These are phyloP conservation scores for Kalmusia sp. DNA, from an alignment of 2,329 filamentous ascomycete genomes.

Conservation along the genomic window DNA sequence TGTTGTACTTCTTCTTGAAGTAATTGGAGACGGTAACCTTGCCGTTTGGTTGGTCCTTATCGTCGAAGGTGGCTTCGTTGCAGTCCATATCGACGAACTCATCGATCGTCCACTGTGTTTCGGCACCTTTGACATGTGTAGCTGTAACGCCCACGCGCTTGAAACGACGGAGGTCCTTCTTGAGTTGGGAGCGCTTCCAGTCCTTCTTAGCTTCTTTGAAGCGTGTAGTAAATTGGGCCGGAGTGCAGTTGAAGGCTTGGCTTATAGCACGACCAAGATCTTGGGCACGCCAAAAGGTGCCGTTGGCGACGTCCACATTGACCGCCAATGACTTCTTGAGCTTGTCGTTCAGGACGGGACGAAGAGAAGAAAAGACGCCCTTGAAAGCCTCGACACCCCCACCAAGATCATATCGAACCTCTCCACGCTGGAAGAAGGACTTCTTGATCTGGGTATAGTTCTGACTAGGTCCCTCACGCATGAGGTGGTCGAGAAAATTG, in stretches of 20 bases:
- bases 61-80: conserved; percentile 53
- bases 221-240: conserved; percentile 34
- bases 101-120: conserved; percentile 59
- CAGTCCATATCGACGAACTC: conserved; percentile 54
- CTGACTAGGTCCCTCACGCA: conserved; percentile 79
- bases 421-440: conserved; percentile 74
- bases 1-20: conserved; percentile 60
- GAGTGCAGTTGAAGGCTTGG: conserved; percentile 36
- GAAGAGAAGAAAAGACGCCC: conserved; percentile 86
- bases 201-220: conserved; percentile 29
- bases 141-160: conserved; percentile 51
- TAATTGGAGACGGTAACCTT: conserved; percentile 63
- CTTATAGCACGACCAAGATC: conserved; percentile 43
- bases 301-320: conserved; percentile 91
- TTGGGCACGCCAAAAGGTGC: conserved; percentile 76
- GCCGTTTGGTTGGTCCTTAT: conserved; percentile 69
- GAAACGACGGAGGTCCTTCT: conserved; percentile 51
- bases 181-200: conserved; percentile 35
- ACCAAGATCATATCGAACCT: conserved; percentile 62
- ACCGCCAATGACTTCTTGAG: conserved; percentile 71
- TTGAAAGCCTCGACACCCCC: conserved; percentile 79
- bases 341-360: conserved; percentile 67
- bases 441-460: conserved; percentile 76
- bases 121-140: conserved; percentile 42
- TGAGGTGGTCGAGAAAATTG: conserved; percentile 88